Evolutionary conservation across 495 filamentous ascomycete species (phyloP).

Genomic region (Penicillium canariense): DNA sequence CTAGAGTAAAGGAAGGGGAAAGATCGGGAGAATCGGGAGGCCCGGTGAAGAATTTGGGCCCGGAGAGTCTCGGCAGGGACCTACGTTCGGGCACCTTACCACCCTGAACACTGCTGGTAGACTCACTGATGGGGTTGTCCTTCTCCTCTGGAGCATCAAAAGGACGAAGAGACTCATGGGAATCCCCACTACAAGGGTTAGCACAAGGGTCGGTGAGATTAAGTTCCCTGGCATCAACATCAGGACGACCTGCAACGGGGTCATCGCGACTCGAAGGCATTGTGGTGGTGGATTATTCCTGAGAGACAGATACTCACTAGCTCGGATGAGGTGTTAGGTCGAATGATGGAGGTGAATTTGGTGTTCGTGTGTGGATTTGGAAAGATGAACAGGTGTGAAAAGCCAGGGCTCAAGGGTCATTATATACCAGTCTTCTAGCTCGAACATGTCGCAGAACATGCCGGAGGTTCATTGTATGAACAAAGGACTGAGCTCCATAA

Average conservation of each 20-base stretch:
- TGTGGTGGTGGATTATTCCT: no score
- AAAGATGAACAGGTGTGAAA: neutral
- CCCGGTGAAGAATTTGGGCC: neutral
- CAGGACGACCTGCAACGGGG: no score
- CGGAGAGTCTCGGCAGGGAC: neutral
- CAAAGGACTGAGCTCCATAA: no score
- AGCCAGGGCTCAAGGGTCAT: neutral
- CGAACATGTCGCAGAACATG: no score
- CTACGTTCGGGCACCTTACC: neutral
- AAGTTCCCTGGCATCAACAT: no score
- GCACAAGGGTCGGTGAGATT: no score
- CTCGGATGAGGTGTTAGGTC: no score
- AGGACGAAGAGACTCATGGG: no score
- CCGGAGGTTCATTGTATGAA: no score
- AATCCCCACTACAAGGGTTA: no score
- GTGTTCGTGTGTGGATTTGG: neutral
- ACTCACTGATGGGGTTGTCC: neutral
- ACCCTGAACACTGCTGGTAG: neutral
- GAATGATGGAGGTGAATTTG: neutral
- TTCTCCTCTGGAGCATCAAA: neutral
- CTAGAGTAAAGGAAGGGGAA: neutral
- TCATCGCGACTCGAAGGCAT: no score
- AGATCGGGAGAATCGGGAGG: neutral
- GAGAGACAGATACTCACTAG: no score
- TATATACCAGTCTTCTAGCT: neutral